A percentile compares a stretch with the other conserved stretches of the same genome.
These are phyloP conservation scores for Colletotrichum trifolii DNA, from an alignment of 2,329 filamentous ascomycete genomes.

Conservation along the genomic window DNA sequence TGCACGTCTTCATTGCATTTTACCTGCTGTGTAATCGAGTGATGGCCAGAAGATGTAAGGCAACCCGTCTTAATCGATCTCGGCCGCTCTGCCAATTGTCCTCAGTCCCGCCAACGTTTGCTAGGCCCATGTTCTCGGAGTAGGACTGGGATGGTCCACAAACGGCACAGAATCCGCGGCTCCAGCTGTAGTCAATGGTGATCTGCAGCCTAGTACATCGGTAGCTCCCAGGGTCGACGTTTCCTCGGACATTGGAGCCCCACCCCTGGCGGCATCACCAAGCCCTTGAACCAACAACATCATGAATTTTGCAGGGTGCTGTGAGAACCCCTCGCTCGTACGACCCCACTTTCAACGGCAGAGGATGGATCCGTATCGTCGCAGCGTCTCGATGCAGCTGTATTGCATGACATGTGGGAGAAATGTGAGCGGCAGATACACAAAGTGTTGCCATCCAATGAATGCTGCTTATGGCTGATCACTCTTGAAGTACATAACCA, in stretches of 20 bases:
- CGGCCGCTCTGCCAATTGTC: no score
- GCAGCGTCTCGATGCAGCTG: slow-evolving; percentile 14
- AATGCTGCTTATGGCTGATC: no score
- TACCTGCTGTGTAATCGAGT: no score
- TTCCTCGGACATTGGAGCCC: slow-evolving; percentile 1
- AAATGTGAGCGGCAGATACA: neutral
- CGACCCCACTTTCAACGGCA: slow-evolving; percentile 1
- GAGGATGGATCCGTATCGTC: slow-evolving; percentile 4
- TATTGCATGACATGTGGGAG: neutral
- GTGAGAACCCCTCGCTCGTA: slow-evolving; percentile 4
- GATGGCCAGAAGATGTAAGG: no score
- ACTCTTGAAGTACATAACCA: no score
- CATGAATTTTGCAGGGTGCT: slow-evolving; percentile 3
- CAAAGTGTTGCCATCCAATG: neutral
- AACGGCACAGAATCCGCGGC: no score
- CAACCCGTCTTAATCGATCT: no score
- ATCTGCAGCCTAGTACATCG: neutral
- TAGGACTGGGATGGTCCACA: no score
- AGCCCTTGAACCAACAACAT: slow-evolving; percentile 2
- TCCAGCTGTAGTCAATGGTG: neutral
- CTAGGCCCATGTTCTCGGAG: no score
- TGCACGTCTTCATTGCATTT: no score
- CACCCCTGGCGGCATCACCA: neutral
- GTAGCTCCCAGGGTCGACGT: slow-evolving; percentile 9
- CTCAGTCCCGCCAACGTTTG: no score